phyloP scores from a whole-genome alignment of 352 stramenopile genomes.

The Phytophthora pistaciae region DNA sequence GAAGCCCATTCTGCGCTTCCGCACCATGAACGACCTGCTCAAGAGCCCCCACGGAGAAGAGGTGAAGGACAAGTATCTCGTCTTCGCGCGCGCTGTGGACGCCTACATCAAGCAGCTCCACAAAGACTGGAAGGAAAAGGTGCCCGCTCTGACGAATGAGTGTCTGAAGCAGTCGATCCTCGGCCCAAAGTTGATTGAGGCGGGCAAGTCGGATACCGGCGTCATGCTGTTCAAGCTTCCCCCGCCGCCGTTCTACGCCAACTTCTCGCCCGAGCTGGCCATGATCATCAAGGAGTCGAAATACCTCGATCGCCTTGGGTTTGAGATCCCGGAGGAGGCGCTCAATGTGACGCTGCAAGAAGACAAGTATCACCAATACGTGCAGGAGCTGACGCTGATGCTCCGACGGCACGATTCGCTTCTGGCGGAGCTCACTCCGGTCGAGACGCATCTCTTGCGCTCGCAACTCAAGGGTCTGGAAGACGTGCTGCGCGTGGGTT shows the following conservation, averaged over 20 bases:
- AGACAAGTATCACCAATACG: constrained; percentile 96
- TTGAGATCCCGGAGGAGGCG: constrained; percentile 95
- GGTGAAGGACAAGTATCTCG: constrained; percentile 95
- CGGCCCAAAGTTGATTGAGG: constrained; percentile 79
- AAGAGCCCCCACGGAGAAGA: constrained; percentile 91
- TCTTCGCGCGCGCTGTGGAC: constrained; percentile 94
- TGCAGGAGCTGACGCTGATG: constrained; percentile 93
- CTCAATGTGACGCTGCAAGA: constrained; percentile 97
- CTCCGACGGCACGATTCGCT: constrained; percentile 92
- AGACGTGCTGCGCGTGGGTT: constrained; percentile 88
- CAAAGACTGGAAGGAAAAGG: constrained; percentile 93
- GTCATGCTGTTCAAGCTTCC: constrained; percentile 88
- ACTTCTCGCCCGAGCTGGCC: constrained; percentile 94
- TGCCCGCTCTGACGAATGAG: constrained; percentile 90
- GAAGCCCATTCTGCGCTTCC: constrained; percentile 95
- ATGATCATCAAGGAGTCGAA: constrained; percentile 97
- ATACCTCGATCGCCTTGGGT: constrained; percentile 95
- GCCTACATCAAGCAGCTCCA: constrained; percentile 94
- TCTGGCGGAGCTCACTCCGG: constrained; percentile 82
- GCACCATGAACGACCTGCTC: constrained; percentile 94
- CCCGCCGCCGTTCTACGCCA: constrained; percentile 92
- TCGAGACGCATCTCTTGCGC: constrained; percentile 92
- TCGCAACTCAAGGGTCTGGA: constrained; percentile 92
- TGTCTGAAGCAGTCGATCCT: constrained; percentile 96
- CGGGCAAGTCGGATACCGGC: constrained; percentile 79